Evolutionary conservation across 352 stramenopile species (phyloP), one percentile per base, ranked within the genome.

Genomic region (Aphanomyces astaci): DNA sequence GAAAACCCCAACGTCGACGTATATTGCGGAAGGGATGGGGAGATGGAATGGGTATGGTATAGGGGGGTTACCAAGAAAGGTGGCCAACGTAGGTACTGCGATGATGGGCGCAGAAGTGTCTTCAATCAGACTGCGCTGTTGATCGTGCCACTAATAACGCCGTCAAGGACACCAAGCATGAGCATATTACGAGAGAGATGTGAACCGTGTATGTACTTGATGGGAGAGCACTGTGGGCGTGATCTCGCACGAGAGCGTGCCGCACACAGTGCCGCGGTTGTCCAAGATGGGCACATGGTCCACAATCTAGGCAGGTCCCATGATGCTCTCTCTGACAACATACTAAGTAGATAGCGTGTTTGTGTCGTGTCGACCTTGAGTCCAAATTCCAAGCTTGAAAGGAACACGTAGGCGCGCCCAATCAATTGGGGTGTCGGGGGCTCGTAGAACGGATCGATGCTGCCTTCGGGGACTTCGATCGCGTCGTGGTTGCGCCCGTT

Each of bases 361-460:
- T n/a, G n/a, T n/a, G n/a, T n/a, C n/a, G n/a, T n/a, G n/a, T n/a
- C n/a, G n/a, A 60, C 62, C 43, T 88, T 90, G 70, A 75, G 81
- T 0, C 84, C 81, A 66, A 80, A 91, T 0, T 77, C 66, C 5
- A 94, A 28, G 43, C 81, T 87, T 0, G 73, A 66, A 0, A 95
- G 71, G 49, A 78, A 93, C 0, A 95, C 68, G 43, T 84, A 94
- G 2, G 76, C 73, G 52, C 79, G 89, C 0, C 87, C 88, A 30
- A 96, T 91, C 27, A 90, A 66, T 54, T 94, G 80, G 10, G 79
- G 76, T 13, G 75, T 73, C 28, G 86, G 80, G 7, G 75, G 71
- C 24, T 94, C 86, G 59, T 87, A 90, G 49, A 96, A 96, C 10
- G 88, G 88, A 57, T 96, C 84, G 17, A 69, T 75, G 2, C 83